phyloP scores from a whole-genome alignment of 805 yeast species.

The Cyberlindnera lachancei region DNA sequence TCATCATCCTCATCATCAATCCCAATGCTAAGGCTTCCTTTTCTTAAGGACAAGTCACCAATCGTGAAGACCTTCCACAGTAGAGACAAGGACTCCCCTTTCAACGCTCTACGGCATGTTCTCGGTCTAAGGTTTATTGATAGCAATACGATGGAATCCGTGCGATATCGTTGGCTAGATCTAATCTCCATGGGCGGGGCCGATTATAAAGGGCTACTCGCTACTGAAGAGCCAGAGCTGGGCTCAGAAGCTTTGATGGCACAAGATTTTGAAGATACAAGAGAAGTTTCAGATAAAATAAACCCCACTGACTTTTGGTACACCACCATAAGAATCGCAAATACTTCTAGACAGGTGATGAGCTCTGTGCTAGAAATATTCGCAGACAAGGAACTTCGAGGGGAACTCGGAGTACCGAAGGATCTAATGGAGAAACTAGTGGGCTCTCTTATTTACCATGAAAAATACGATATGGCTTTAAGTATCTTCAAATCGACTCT shows the following conservation, averaged over 20 bases:
- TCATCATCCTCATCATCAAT: too few species aligned
- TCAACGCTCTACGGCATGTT: conserved; percentile 17
- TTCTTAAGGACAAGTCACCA: conserved; percentile 12
- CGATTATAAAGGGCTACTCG: conserved; percentile 1
- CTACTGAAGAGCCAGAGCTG: neutral
- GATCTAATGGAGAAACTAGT: conserved; percentile 10
- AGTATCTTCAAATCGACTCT: conserved; percentile 4
- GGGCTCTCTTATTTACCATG: conserved; percentile 12
- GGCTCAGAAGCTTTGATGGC: too few species aligned
- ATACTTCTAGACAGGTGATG: conserved; percentile 10
- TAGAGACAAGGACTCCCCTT: conserved; percentile 11
- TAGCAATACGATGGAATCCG: conserved; percentile 3
- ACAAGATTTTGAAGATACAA: too few species aligned
- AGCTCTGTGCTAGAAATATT: conserved; percentile 8
- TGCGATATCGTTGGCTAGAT: conserved; percentile 12
- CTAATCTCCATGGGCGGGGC: conserved; percentile 10
- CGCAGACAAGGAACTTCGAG: neutral
- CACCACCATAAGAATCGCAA: conserved; percentile 9
- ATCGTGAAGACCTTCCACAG: conserved; percentile 8
- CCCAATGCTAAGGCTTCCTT: conserved; percentile 14
- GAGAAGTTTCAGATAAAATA: too few species aligned
- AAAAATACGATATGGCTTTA: conserved; percentile 7
- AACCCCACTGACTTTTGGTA: conserved; percentile 14
- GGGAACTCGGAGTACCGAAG: conserved; percentile 4
- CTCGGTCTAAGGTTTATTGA: conserved; percentile 8